Percentiles rank a stretch among this genome's conserved stretches.
Conservation (phyloP, 2,329 filamentous ascomycete species). For the Pleomassaria siparia region DNA sequence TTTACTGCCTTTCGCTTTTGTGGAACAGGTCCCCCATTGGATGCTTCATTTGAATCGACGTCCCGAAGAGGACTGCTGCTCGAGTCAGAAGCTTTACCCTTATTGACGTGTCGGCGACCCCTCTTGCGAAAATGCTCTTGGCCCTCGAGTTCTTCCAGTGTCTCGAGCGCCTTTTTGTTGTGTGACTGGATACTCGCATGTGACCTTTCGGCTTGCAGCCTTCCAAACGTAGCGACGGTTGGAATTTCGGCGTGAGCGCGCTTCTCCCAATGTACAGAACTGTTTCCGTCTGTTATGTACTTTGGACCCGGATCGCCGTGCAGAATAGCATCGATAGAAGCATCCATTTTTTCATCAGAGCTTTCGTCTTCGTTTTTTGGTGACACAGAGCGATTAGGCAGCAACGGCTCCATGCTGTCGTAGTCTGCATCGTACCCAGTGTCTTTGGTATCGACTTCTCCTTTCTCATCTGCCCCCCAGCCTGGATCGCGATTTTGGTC, state of each 20-base stretch:
- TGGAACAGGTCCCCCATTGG: background rate
- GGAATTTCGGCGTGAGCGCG: background rate
- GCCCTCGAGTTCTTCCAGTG: background rate
- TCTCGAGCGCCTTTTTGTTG: background rate
- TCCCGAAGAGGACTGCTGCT: background rate
- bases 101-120: background rate
- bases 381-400: background rate
- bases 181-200: background rate
- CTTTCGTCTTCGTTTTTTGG: background rate
- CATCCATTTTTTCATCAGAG: background rate
- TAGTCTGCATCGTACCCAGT: conserved; percentile 1
- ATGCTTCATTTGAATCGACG: background rate
- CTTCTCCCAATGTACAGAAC: background rate
- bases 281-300: background rate
- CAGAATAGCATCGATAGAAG: background rate
- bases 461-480: background rate
- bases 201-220: background rate
- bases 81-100: no score
- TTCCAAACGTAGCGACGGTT: background rate
- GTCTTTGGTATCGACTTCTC: background rate
- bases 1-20: conserved; percentile 11
- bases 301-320: background rate
- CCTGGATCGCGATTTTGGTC: conserved; percentile 1
- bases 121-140: no score
- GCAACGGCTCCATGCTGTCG: background rate